Base-by-base conservation (phyloP, 176 grass and related monocot species). In the Luzula sylvatica region DNA sequence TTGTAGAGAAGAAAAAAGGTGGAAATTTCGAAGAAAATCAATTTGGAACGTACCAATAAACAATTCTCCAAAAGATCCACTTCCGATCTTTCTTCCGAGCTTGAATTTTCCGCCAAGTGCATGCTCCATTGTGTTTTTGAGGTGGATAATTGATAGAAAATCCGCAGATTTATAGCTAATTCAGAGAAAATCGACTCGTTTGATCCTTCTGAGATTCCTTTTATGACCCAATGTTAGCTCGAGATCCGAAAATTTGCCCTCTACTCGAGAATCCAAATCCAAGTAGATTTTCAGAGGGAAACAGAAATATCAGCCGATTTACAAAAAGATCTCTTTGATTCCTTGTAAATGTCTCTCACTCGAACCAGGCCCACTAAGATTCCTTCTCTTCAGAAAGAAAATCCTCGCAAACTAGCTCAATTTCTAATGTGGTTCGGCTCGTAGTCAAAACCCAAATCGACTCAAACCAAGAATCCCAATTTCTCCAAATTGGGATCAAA, bases 41-140 rank as follows among this genome's bases (percentile, higher is more conserved):
- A 46, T 45, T 9, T 52, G 28, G n/a, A 42, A 63, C 69, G 51
- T 76, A 92, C 86, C 86, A 2, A 92, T 72, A 70, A 84, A 92
- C 23, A 92, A 65, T 58, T 85, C 80, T 15, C 86, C 86, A 24
- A 92, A 92, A 7, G 86, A 92, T 46, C 86, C 86, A 21, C 80
- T 92, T 27, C 86, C 86, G 23, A 92, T 92, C 55, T 92, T 92
- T 62, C 76, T 81, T 27, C 80, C 86, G 41, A 92, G 80, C 72
- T 78, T 92, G 58, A 72, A 92, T 58, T 81, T 92, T 19, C 80
- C 80, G 24, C 76, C 86, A 42, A 92, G 66, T 28, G 84, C 69
- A 58, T 85, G 86, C 58, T 92, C 86, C 86, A 92, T 90, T 47
- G 38, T 51, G 56, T 42, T 2, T 44, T 65, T 18, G 56, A 57